phyloP scores from a whole-genome alignment of 176 grass and related monocot genomes.

The Otatea glauca region DNA sequence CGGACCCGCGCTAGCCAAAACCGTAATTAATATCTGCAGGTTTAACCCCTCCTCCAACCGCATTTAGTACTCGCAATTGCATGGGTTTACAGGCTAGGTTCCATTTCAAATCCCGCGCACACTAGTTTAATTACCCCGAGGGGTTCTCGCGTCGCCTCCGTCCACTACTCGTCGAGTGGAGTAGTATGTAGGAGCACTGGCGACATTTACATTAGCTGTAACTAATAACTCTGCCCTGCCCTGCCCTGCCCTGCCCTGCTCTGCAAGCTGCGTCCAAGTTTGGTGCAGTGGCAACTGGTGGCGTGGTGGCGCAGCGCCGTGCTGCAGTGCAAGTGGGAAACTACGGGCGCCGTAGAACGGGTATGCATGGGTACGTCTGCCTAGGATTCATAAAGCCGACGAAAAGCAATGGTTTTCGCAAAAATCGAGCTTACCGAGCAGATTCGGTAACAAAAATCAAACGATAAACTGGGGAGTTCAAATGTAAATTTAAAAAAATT shows the following conservation, averaged over 20 bases:
- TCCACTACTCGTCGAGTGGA: neutral
- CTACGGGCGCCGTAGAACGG: conserved; percentile 2
- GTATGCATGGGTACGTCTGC: neutral
- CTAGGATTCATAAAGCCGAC: no score
- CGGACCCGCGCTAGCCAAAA: neutral
- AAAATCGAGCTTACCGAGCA: no score
- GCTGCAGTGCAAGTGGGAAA: conserved; percentile 36
- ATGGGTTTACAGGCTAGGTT: conserved; percentile 39
- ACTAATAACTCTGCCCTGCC: neutral
- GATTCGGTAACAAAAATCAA: no score
- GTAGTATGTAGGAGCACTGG: no score
- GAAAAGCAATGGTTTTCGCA: no score
- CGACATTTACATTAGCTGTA: neutral
- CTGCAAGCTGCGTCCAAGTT: conserved; percentile 24
- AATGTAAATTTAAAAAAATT: no score
- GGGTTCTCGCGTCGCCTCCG: neutral
- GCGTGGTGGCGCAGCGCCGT: neutral
- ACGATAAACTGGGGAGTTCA: no score
- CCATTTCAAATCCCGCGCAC: conserved; percentile 49
- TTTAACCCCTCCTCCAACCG: conserved; percentile 24
- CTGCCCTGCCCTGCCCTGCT: neutral
- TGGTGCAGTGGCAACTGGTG: conserved; percentile 33
- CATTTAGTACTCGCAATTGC: conserved; percentile 40
- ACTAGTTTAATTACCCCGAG: conserved; percentile 48
- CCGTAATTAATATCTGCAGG: conserved; percentile 34